phyloP scores from a whole-genome alignment of 306 rosid species.

The Dalbergia cultrata region DNA sequence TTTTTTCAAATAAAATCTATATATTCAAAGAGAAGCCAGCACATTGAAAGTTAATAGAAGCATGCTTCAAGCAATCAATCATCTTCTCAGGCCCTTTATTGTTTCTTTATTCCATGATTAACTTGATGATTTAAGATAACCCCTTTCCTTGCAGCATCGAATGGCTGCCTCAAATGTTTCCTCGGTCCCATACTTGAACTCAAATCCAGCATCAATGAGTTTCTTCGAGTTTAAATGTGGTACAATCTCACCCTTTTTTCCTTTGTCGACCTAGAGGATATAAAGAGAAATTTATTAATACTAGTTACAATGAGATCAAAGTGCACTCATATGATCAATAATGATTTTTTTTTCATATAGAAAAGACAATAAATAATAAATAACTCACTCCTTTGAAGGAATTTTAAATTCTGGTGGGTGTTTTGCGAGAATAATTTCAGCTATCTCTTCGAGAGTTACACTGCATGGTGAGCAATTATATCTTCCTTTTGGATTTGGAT shows the following conservation, averaged over 20 bases:
- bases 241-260: not conserved
- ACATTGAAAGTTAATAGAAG: too few species aligned
- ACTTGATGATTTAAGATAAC: conserved; percentile 27
- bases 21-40: too few species aligned
- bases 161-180: conserved; percentile 54
- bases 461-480: conserved; percentile 55
- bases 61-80: not conserved
- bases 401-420: conserved; percentile 51
- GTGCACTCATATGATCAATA: not conserved
- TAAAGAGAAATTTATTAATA: too few species aligned
- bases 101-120: not conserved
- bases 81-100: not conserved
- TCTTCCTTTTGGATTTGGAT: conserved; percentile 53
- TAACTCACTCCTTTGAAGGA: conserved; percentile 50
- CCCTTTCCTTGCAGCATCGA: conserved; percentile 54
- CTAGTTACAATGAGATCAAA: not conserved
- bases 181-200: conserved; percentile 50
- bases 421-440: conserved; percentile 43
- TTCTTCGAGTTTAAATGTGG: conserved; percentile 54
- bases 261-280: conserved; percentile 41
- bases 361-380: not conserved
- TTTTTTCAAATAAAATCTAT: not conserved
- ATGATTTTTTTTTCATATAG: not conserved
- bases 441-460: conserved; percentile 39
- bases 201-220: conserved; percentile 57